phyloP scores from a whole-genome alignment of 768 basidiomycete genomes.

The Gelatoporia subvermispora region DNA sequence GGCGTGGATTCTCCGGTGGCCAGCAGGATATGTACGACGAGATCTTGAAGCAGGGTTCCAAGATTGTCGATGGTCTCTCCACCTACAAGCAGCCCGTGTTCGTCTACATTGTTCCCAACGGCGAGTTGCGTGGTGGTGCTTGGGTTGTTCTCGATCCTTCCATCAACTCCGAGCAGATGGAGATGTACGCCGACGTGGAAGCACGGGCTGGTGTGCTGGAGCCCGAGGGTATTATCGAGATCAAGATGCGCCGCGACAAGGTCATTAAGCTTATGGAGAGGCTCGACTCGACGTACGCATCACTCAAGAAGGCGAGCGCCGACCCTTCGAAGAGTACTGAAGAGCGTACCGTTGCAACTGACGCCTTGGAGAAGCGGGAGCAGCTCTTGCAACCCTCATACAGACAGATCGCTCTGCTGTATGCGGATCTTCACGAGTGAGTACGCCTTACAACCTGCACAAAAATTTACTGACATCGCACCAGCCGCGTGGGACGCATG shows the following conservation, averaged over 20 bases:
- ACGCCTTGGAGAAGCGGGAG: constrained; percentile 72
- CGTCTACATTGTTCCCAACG: constrained; percentile 97
- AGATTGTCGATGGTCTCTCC: constrained; percentile 97
- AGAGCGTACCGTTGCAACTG: constrained; percentile 65
- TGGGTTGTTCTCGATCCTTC: constrained; percentile 99
- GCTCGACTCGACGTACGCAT: constrained; percentile 77
- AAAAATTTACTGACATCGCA: not conserved
- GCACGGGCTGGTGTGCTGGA: constrained; percentile 95
- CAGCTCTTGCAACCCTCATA: constrained; percentile 81
- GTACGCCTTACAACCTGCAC: constrained; percentile 25
- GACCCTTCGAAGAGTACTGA: constrained; percentile 68
- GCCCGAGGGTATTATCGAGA: constrained; percentile 95
- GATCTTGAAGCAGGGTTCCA: constrained; percentile 93
- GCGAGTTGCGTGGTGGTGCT: constrained; percentile 96
- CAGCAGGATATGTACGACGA: constrained; percentile 99
- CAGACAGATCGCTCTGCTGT: constrained; percentile 88
- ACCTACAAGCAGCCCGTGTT: constrained; percentile 97
- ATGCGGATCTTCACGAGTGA: constrained; percentile 95
- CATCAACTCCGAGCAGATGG: constrained; percentile 96
- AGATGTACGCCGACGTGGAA: constrained; percentile 98
- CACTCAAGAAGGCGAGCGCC: constrained; percentile 75
- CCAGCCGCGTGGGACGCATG: constrained; percentile 90
- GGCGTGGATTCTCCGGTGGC: constrained; percentile 99
- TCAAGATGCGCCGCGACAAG: constrained; percentile 96
- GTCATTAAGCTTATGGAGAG: constrained; percentile 88